Percentiles rank a stretch among this genome's conserved stretches.
phyloP scores from a whole-genome alignment of 306 rosid species.

The Hippophae tibetana region DNA sequence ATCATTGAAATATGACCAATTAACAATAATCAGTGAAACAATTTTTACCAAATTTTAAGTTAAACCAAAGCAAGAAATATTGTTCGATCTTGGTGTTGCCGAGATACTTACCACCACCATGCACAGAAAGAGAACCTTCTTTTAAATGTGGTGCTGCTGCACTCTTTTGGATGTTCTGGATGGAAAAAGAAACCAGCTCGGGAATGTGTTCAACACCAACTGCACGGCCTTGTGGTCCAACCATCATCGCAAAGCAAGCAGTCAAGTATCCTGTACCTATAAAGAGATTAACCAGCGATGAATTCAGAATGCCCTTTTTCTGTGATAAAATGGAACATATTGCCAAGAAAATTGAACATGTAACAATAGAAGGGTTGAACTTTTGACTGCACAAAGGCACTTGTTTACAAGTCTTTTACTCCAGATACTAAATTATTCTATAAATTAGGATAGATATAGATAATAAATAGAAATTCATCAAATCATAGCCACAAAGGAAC shows the following conservation, averaged over 20 bases:
- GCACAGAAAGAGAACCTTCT: slow-evolving; percentile 75
- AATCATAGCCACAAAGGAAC: too few species aligned
- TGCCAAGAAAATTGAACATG: too few species aligned
- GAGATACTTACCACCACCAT: slow-evolving; percentile 54
- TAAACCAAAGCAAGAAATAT: background rate
- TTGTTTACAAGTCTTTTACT: too few species aligned
- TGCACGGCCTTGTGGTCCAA: slow-evolving; percentile 69
- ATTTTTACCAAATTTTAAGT: background rate
- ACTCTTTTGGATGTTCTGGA: slow-evolving; percentile 59
- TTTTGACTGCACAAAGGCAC: too few species aligned
- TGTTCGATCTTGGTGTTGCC: background rate
- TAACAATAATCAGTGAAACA: background rate
- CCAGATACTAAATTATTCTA: too few species aligned
- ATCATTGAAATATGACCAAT: too few species aligned
- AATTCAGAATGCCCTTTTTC: slow-evolving; percentile 4
- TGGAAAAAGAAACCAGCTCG: slow-evolving; percentile 69
- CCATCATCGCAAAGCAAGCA: slow-evolving; percentile 88
- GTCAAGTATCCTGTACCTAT: slow-evolving; percentile 92
- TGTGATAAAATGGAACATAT: too few species aligned
- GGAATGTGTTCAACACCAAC: slow-evolving; percentile 95
- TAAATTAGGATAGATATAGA: too few species aligned
- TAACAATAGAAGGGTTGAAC: too few species aligned
- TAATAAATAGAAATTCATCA: too few species aligned
- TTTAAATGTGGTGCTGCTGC: slow-evolving; percentile 59
- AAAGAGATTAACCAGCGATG: slow-evolving; percentile 5